Base-by-base conservation (phyloP, 2,329 filamentous ascomycete species). In the Lecanicillium sp. region DNA sequence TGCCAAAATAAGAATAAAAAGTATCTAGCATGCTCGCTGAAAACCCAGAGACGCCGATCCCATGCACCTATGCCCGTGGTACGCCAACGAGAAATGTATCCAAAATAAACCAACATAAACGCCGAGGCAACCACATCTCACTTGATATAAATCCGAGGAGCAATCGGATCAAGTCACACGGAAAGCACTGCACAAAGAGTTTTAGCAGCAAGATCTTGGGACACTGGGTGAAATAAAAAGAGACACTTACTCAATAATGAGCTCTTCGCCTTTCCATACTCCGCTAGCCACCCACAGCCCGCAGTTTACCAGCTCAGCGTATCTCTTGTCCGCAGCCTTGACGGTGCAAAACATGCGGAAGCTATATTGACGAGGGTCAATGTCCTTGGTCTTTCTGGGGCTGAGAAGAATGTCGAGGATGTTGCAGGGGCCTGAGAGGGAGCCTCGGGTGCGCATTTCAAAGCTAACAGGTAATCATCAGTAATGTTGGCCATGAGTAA, bases 201-300 rank as follows among this genome's bases (percentile, higher is more conserved):
- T n/a, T n/a, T 31, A 45, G 40, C 25, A 29, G 13, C 18, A 29
- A 30, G 19, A 28, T 14, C 27, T 14, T 30, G 17, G 32, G 8
- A 20, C 30, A 22, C 15, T 19, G 27, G 28, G 19, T 30, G 19
- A 8, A 30, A 33, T n/a, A 13, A 17, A 16, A 15, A 18, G 2
- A 11, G 15, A 27, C 18, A 55, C 61, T 53, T 51, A 68, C 65
- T 70, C 66, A 38, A 68, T 66, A 32, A 70, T 58, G 40, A 70
- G 54, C 48, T 69, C 63, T 16, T 64, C 57, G 38, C 56, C 62
- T 39, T 59, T 63, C 56, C 64, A 66, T 50, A 68, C 64, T 35
- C 67, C 67, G 49, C 65, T 68, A 6, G 66, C 67, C 33, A 71
- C 59, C 67, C 67, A 71, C 37, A 71, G 56, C 5, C 65, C 67